These are phyloP conservation scores for Agaricus blazei DNA, from an alignment of 768 basidiomycete species.

Conservation along the genomic window DNA sequence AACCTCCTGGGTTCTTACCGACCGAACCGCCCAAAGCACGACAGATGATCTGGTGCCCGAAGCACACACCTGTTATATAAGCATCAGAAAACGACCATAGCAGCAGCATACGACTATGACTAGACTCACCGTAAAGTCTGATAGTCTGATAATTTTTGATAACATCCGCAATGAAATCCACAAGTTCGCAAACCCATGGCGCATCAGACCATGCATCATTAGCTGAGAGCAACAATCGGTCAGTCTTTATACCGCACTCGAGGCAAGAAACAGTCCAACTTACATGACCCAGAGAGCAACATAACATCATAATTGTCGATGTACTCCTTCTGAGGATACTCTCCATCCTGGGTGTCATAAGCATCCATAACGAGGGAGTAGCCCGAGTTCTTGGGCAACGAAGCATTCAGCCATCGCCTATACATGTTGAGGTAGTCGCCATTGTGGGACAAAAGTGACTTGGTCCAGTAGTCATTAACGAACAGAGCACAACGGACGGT, in stretches of 20 bases:
- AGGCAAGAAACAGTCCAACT: neutral
- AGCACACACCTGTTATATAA: slow-evolving; percentile 68
- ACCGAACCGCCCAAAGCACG: slow-evolving; percentile 70
- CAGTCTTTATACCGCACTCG: too few species aligned
- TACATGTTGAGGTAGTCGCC: slow-evolving; percentile 53
- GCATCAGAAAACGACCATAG: too few species aligned
- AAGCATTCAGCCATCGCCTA: slow-evolving; percentile 31
- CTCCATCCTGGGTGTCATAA: slow-evolving; percentile 57
- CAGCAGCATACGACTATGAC: neutral
- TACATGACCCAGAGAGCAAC: slow-evolving; percentile 81
- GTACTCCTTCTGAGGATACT: slow-evolving; percentile 53
- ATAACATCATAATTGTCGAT: slow-evolving; percentile 62
- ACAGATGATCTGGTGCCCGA: slow-evolving; percentile 75
- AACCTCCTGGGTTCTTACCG: slow-evolving; percentile 62
- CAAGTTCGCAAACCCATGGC: slow-evolving; percentile 72
- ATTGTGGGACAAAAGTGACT: slow-evolving; percentile 27
- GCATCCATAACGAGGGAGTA: slow-evolving; percentile 46
- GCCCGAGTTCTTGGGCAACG: slow-evolving; percentile 16
- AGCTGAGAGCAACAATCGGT: slow-evolving; percentile 32
- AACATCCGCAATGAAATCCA: slow-evolving; percentile 40
- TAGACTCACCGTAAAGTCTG: slow-evolving; percentile 44
- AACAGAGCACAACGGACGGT: slow-evolving; percentile 41
- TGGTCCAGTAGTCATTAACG: slow-evolving; percentile 55
- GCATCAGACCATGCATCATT: slow-evolving; percentile 68
- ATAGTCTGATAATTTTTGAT: too few species aligned